These are phyloP conservation scores for Podospora pseudoanserina DNA, from an alignment of 495 filamentous ascomycete genomes.

Conservation along the genomic window DNA sequence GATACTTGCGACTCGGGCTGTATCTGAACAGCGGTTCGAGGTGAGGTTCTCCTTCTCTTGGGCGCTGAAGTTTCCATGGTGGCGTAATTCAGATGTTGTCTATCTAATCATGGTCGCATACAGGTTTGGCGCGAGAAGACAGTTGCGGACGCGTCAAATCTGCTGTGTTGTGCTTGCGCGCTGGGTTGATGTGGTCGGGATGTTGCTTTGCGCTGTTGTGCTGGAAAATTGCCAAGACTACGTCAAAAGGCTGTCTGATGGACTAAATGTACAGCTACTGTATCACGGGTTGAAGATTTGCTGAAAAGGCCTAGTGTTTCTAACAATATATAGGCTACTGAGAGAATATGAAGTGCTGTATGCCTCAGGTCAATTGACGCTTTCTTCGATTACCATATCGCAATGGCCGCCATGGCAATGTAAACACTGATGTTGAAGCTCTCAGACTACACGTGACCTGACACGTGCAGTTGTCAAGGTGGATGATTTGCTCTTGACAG, in stretches of 20 bases:
- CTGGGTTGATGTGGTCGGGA: slow-evolving; percentile 1
- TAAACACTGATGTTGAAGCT: not conserved
- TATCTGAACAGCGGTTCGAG: slow-evolving; percentile 37
- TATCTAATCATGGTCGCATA: slow-evolving; percentile 19
- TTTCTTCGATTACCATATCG: not conserved
- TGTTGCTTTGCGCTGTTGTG: slow-evolving; percentile 14
- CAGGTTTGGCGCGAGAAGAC: slow-evolving; percentile 2
- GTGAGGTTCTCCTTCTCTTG: slow-evolving; percentile 62
- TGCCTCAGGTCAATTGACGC: not conserved
- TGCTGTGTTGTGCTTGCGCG: not conserved
- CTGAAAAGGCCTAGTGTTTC: too few species aligned
- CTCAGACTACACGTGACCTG: not conserved
- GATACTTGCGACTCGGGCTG: slow-evolving; percentile 26
- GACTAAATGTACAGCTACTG: not conserved
- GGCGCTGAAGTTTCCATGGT: slow-evolving; percentile 55
- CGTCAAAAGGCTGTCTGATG: not conserved
- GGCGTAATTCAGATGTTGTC: slow-evolving; percentile 10
- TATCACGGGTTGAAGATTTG: not conserved
- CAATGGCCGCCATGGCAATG: not conserved
- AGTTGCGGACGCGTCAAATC: slow-evolving; percentile 24
- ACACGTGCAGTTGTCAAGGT: not conserved
- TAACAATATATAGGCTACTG: too few species aligned
- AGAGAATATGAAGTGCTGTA: too few species aligned
- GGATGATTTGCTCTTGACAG: not conserved
- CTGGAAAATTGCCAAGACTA: not conserved